Evolutionary conservation across 2,329 filamentous ascomycete species (phyloP).

Genomic region (Dactylellina leptospora): DNA sequence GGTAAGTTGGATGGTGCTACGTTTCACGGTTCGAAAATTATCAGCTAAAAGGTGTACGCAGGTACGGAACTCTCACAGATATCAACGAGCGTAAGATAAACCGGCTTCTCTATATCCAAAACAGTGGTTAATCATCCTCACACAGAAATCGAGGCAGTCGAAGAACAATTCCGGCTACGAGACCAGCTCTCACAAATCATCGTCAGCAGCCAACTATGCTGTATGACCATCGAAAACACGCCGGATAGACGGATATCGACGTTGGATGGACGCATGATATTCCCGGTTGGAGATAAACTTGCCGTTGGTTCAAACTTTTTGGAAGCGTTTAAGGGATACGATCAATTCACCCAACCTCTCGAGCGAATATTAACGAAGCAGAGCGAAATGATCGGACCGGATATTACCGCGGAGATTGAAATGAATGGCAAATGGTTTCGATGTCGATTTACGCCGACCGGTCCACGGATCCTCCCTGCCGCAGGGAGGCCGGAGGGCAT

Average conservation of each 20-base stretch:
- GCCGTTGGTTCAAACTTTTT: slow-evolving; percentile 43
- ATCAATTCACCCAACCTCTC: slow-evolving; percentile 38
- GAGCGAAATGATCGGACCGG: slow-evolving; percentile 32
- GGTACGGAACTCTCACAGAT: slow-evolving; percentile 50
- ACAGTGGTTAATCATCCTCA: neutral
- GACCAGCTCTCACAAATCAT: slow-evolving; percentile 41
- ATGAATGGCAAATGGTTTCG: slow-evolving; percentile 50
- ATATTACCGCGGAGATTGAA: slow-evolving; percentile 43
- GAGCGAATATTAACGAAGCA: slow-evolving; percentile 41
- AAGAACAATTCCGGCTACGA: slow-evolving; percentile 33
- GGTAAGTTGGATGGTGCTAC: slow-evolving; percentile 20
- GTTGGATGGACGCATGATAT: slow-evolving; percentile 42
- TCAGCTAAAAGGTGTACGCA: slow-evolving; percentile 11
- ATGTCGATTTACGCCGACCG: slow-evolving; percentile 29
- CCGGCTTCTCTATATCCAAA: too few species aligned
- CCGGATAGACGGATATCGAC: slow-evolving; percentile 43
- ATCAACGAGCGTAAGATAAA: slow-evolving; percentile 46
- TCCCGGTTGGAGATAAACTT: slow-evolving; percentile 43
- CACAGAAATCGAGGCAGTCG: slow-evolving; percentile 49
- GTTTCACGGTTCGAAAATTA: neutral
- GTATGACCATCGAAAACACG: slow-evolving; percentile 51
- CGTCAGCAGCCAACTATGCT: slow-evolving; percentile 37
- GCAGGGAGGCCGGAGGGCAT: slow-evolving; percentile 30
- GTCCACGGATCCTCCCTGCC: slow-evolving; percentile 12
- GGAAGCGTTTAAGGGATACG: slow-evolving; percentile 40